Evolutionary conservation across 768 basidiomycete species (phyloP).

Genomic region (Phlegmacium glaucopus): DNA sequence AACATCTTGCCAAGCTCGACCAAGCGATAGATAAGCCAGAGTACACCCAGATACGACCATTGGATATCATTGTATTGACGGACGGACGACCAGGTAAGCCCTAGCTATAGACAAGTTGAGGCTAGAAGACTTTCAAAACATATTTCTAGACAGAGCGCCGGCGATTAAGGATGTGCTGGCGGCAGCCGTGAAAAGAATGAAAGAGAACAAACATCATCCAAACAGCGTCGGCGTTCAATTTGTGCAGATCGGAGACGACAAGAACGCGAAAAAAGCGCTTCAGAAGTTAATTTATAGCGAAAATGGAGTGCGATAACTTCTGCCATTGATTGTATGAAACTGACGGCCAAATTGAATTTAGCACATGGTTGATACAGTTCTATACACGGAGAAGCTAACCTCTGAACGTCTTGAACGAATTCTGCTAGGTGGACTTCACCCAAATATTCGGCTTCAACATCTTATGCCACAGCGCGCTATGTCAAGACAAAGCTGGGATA

Average conservation of each 20-base stretch:
- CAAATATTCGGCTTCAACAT: conserved; percentile 18
- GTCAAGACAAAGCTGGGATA: too few species aligned
- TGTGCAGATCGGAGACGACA: conserved; percentile 30
- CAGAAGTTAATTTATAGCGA: conserved; percentile 23
- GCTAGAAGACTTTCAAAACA: neutral
- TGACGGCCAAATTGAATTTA: conserved; percentile 4
- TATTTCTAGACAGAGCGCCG: neutral
- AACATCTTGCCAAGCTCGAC: conserved; percentile 21
- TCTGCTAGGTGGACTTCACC: conserved; percentile 31
- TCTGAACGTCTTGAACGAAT: conserved; percentile 26
- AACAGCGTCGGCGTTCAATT: conserved; percentile 31
- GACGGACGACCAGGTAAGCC: conserved; percentile 28
- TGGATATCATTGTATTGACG: conserved; percentile 32
- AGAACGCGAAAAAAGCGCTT: conserved; percentile 16
- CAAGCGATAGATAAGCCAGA: conserved; percentile 5
- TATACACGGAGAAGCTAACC: conserved; percentile 23
- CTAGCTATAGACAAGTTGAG: neutral
- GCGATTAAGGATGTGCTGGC: conserved; percentile 13
- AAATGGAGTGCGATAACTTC: conserved; percentile 18
- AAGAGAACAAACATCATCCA: conserved; percentile 24
- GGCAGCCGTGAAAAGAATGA: conserved; percentile 20
- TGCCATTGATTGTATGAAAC: neutral
- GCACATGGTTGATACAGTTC: conserved; percentile 31
- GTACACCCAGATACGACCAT: conserved; percentile 23
- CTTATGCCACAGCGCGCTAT: neutral